Evolutionary conservation across 2,329 filamentous ascomycete genomes (phyloP), one percentile per base, ranked within the genome.

Genomic region (Sclerotinia borealis): DNA sequence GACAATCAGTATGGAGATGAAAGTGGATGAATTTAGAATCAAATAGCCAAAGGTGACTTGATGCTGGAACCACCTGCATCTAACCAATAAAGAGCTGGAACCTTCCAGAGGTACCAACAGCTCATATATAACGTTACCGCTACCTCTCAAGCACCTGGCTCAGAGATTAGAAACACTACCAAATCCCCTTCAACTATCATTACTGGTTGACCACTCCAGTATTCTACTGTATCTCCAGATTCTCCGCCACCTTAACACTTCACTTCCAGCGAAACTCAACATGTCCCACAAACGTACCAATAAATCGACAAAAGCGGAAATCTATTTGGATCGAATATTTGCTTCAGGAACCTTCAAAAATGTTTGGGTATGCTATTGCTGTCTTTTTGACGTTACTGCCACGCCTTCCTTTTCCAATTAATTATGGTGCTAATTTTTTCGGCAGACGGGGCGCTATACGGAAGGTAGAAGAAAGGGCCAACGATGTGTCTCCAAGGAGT

Each of bases 301-400:
- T 15, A 19, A 54, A 10, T 9, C 62, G 17, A 61, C 39, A 3
- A 22, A 10, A 54, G 62, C 48, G 4, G 10, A 1, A 4, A 49
- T 61, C 29, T 7, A 39, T n/a, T 17, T 8, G 10, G 15, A 13
- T 25, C 7, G 27, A n/a, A 39, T 63, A 5, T 65, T 63, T 37
- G 63, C 45, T 7, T 41, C 45, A 2, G 63, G 63, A 13, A 59
- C 60, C 6, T 65, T 65, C 48, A 65, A 65, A 22, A 50, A 65
- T 34, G 63, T 65, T 17, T 65, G 60, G 59, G 41, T 58, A 54
- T 17, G 25, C 25, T 6, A 11, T 50, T 1, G 13, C 5, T 17
- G 25, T n/a, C 31, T 49, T 49, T 49, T 31, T 17, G 6, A 10
- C 8, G 3, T n/a, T 17, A 49, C 7, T 19, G 6, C 6, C 19